phyloP scores from a whole-genome alignment of 106 monocot genomes.

The Triglochin maritima region DNA sequence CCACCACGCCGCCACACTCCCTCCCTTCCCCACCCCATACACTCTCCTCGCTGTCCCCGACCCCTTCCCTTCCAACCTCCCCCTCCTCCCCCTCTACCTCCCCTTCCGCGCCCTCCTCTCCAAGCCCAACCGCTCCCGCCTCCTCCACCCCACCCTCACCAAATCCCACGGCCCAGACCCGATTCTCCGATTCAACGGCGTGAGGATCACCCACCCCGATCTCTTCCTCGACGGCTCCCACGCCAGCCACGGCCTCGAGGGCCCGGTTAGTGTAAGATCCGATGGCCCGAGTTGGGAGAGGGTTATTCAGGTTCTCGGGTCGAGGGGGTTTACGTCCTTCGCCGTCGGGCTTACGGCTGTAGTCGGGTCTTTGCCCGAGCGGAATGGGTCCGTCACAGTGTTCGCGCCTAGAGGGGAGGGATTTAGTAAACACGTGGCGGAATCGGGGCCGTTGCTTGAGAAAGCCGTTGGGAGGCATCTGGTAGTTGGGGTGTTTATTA shows the following conservation, averaged over 20 bases:
- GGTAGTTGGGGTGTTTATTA: background rate
- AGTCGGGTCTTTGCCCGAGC: background rate
- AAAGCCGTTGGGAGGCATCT: background rate
- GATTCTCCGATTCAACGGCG: background rate
- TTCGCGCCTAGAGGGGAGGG: background rate
- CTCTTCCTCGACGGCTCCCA: background rate
- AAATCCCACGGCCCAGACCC: background rate
- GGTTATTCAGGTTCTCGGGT: background rate
- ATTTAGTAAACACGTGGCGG: background rate
- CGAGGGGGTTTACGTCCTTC: background rate
- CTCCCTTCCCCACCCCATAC: background rate
- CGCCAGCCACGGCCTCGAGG: background rate
- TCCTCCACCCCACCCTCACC: background rate
- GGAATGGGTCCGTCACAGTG: background rate
- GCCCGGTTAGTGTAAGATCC: background rate
- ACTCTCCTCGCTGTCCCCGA: background rate
- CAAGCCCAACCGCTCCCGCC: background rate
- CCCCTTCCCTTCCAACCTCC: background rate
- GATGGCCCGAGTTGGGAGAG: background rate
- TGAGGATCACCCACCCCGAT: background rate
- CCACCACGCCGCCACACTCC: background rate
- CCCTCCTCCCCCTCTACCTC: background rate
- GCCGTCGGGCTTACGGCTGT: background rate
- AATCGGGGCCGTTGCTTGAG: background rate
- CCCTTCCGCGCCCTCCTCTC: background rate